Evolutionary conservation across 345 rosid species (phyloP).

Genomic region (Rhizophora mangle): DNA sequence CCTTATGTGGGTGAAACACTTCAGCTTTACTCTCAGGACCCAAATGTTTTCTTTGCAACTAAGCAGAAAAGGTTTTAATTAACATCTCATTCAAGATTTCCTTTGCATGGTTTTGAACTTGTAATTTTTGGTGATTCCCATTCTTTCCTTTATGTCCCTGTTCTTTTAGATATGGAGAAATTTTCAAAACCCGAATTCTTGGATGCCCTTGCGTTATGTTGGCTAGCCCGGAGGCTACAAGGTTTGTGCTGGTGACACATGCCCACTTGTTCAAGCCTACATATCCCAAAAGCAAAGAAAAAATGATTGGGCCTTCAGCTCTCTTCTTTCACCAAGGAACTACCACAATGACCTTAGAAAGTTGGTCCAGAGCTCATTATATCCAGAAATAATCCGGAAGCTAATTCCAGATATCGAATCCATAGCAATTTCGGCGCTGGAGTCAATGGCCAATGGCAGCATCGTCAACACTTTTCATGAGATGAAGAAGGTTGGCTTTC

Average conservation of each 20-base stretch:
- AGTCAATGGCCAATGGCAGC: conserved; percentile 40
- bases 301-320: conserved; percentile 71
- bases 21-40: conserved; percentile 77
- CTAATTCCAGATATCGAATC: conserved; percentile 56
- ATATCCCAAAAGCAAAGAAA: conserved; percentile 84
- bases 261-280: conserved; percentile 84
- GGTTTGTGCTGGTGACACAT: conserved; percentile 71
- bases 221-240: conserved; percentile 74
- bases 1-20: conserved; percentile 81
- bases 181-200: conserved; percentile 71
- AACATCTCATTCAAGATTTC: conserved; percentile 4
- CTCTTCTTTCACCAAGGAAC: conserved; percentile 74
- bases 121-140: background rate
- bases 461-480: conserved; percentile 62
- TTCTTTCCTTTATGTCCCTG: background rate
- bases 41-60: conserved; percentile 58
- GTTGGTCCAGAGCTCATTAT: conserved; percentile 59
- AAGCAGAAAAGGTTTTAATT: conserved; percentile 54
- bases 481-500: conserved; percentile 63
- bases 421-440: conserved; percentile 49
- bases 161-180: conserved; percentile 63
- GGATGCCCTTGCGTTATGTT: conserved; percentile 90
- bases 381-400: conserved; percentile 51
- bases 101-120: background rate
- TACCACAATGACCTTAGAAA: conserved; percentile 65